phyloP scores from a whole-genome alignment of 225 moss, liverwort and hornwort species.

The Marchantia polymorpha region DNA sequence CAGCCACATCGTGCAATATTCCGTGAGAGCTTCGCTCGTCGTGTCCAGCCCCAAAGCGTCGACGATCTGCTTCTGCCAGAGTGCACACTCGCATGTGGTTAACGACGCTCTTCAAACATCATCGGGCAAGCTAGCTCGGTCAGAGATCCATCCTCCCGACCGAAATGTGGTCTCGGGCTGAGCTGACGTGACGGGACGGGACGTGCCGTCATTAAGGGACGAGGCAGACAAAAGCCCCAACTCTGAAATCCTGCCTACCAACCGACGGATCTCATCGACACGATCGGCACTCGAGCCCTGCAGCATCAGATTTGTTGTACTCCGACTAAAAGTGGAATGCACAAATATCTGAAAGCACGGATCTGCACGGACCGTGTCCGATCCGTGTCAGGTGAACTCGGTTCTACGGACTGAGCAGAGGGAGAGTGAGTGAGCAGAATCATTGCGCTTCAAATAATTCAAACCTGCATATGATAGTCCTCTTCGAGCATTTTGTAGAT shows the following conservation, averaged over 20 bases:
- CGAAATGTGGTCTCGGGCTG: not conserved
- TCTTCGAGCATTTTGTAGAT: constrained; percentile 17
- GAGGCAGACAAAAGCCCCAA: not conserved
- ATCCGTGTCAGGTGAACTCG: not conserved
- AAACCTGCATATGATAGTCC: constrained; percentile 15
- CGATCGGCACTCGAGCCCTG: too few species aligned
- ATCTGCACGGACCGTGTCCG: not conserved
- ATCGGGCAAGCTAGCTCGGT: not conserved
- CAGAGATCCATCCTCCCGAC: not conserved
- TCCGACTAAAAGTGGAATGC: not conserved
- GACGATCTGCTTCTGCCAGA: constrained; percentile 15
- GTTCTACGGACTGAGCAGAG: not conserved
- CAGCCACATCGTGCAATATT: constrained; percentile 11
- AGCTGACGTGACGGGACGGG: too few species aligned
- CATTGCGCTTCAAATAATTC: not conserved
- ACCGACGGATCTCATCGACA: too few species aligned
- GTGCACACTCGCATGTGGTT: not conserved
- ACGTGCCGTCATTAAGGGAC: too few species aligned
- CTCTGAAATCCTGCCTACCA: too few species aligned
- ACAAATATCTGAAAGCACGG: not conserved
- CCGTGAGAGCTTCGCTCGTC: constrained; percentile 4
- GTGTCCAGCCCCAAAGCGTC: constrained; percentile 15
- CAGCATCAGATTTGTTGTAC: too few species aligned
- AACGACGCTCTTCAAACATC: not conserved
- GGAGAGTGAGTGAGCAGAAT: not conserved